Evolutionary conservation across 768 basidiomycete genomes (phyloP).

Genomic region (Calocera cornea): DNA sequence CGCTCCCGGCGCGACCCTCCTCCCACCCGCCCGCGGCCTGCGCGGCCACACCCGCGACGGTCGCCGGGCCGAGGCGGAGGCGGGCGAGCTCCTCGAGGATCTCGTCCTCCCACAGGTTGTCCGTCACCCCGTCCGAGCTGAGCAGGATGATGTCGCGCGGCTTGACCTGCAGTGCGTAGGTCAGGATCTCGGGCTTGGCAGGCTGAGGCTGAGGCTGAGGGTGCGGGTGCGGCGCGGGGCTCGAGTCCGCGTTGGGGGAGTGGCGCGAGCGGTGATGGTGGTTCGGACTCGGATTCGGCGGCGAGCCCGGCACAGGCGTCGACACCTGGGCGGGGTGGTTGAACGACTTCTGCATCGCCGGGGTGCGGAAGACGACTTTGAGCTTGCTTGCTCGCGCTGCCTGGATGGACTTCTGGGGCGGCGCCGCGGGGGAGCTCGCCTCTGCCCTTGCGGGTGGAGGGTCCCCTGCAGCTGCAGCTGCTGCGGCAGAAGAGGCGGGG

Average conservation of each 20-base stretch:
- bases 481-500: no score
- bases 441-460: no score
- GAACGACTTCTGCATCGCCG: slow-evolving; percentile 1
- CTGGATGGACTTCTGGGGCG: no score
- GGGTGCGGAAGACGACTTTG: not conserved
- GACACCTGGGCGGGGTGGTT: not conserved
- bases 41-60: no score
- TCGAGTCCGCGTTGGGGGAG: no score
- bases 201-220: not conserved
- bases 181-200: not conserved
- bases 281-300: no score
- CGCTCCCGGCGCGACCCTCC: not conserved
- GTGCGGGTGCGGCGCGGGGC: no score
- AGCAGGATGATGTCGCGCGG: slow-evolving; percentile 68
- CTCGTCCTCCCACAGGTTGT: slow-evolving; percentile 83
- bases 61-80: slow-evolving; percentile 25
- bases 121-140: slow-evolving; percentile 66
- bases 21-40: no score
- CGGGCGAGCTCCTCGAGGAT: slow-evolving; percentile 66
- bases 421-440: no score
- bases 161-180: slow-evolving; percentile 44
- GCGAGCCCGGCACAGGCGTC: not conserved
- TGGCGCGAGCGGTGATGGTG: no score
- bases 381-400: not conserved
- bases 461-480: no score